Evolutionary conservation across 257 asterid species (phyloP).

Genomic region (Cinchona pubescens): DNA sequence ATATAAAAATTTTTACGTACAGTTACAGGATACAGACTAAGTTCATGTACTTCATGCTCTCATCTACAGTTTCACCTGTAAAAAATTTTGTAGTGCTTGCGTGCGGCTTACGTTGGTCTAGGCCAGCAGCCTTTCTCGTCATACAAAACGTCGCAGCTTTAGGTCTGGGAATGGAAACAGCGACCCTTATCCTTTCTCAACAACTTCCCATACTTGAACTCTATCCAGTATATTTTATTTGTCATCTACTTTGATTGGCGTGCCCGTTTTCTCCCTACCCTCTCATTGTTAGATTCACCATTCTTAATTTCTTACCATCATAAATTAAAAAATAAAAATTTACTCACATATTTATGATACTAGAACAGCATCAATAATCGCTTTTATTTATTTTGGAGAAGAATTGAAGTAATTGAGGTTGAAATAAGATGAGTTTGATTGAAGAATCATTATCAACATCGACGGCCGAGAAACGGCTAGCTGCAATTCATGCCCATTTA

Average conservation of each 20-base stretch:
- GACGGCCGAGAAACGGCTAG: slow-evolving; percentile 64
- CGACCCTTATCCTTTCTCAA: slow-evolving; percentile 41
- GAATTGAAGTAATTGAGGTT: not conserved
- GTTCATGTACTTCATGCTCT: too few relatives aligned
- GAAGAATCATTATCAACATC: slow-evolving; percentile 58
- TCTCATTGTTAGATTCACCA: too few relatives aligned
- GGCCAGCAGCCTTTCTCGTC: not conserved
- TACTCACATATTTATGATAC: too few relatives aligned
- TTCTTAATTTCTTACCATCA: too few relatives aligned
- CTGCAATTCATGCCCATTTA: slow-evolving; percentile 66
- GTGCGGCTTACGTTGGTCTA: not conserved
- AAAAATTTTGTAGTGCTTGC: too few relatives aligned
- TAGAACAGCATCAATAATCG: too few relatives aligned
- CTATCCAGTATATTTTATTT: slow-evolving; percentile 16
- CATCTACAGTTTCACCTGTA: too few relatives aligned
- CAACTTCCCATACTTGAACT: not conserved
- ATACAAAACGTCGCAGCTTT: not conserved
- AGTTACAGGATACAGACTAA: too few relatives aligned
- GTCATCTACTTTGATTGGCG: slow-evolving; percentile 38
- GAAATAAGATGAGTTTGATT: slow-evolving; percentile 24
- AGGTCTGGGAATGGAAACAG: not conserved
- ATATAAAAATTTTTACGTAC: too few relatives aligned
- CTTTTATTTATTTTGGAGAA: not conserved
- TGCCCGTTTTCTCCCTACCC: slow-evolving; percentile 42
- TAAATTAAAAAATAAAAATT: too few relatives aligned